A percentile compares a stretch with the other conserved stretches of the same genome.
phyloP scores from a whole-genome alignment of 2,329 filamentous ascomycete species.

The Talaromyces verruculosus region DNA sequence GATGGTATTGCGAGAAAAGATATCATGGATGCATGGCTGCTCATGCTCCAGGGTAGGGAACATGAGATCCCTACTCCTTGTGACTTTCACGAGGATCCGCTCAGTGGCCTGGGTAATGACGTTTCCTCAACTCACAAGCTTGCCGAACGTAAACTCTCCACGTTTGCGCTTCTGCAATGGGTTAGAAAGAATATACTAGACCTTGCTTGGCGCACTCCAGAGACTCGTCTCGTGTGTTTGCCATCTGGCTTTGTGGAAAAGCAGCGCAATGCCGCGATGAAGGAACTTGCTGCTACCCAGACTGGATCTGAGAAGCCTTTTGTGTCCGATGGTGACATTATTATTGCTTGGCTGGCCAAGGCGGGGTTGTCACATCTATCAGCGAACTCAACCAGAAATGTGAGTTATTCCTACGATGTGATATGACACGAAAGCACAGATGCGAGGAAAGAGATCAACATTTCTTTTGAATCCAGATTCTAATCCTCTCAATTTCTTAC shows the following conservation, averaged over 20 bases:
- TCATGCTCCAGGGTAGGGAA: background rate
- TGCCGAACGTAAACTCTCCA: background rate
- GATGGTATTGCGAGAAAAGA: background rate
- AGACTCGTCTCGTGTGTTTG: background rate
- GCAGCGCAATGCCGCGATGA: background rate
- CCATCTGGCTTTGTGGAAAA: background rate
- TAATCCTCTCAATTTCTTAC: background rate
- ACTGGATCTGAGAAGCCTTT: background rate
- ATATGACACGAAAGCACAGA: background rate
- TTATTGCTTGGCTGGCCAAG: background rate
- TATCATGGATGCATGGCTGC: background rate
- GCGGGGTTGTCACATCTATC: background rate
- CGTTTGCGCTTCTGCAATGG: background rate
- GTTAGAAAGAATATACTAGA: background rate
- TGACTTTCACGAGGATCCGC: background rate
- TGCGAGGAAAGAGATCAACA: background rate
- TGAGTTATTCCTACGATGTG: background rate
- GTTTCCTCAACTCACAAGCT: background rate
- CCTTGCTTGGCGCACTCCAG: background rate
- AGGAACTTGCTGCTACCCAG: background rate
- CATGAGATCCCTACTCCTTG: background rate
- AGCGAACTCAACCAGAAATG: background rate
- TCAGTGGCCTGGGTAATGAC: background rate
- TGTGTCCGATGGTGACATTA: background rate
- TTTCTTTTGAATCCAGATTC: background rate